phyloP scores from a whole-genome alignment of 1,284 basidiomycete species.

The Trichosporon faecale region DNA sequence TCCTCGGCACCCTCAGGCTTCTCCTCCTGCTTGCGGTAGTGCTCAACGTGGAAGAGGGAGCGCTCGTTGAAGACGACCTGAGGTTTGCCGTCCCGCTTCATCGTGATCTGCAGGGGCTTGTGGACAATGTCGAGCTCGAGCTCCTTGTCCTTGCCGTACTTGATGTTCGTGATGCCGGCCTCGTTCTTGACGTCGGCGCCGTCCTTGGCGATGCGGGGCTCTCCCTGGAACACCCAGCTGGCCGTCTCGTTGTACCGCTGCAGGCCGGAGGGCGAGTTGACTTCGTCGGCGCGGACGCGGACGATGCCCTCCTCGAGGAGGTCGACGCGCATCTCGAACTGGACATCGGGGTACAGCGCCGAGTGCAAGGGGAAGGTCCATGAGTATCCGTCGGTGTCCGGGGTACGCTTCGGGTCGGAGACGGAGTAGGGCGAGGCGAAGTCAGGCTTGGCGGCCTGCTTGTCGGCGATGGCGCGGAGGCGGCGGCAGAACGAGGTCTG shows the following conservation, averaged over 20 bases:
- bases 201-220: slow-evolving; percentile 60
- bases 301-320: slow-evolving; percentile 77
- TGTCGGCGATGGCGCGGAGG: slow-evolving; percentile 71
- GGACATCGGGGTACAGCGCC: slow-evolving; percentile 73
- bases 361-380: slow-evolving; percentile 69
- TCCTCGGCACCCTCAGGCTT: slow-evolving; percentile 37
- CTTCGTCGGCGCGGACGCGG: slow-evolving; percentile 79
- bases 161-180: slow-evolving; percentile 49
- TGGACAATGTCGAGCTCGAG: slow-evolving; percentile 62
- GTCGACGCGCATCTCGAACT: slow-evolving; percentile 73
- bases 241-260: slow-evolving; percentile 87
- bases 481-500: slow-evolving; percentile 88
- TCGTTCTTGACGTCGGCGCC: slow-evolving; percentile 53
- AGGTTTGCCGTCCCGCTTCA: slow-evolving; percentile 69
- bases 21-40: slow-evolving; percentile 72
- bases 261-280: slow-evolving; percentile 60
- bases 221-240: slow-evolving; percentile 67
- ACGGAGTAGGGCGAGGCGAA: slow-evolving; percentile 85
- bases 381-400: slow-evolving; percentile 44
- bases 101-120: slow-evolving; percentile 68
- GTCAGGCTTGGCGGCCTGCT: slow-evolving; percentile 58
- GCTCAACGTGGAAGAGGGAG: slow-evolving; percentile 94
- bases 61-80: slow-evolving; percentile 87
- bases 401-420: slow-evolving; percentile 57
- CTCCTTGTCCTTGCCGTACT: slow-evolving; percentile 33